Conservation (phyloP, 23 red algal genomes). For the Gracilaria vermiculophylla region DNA sequence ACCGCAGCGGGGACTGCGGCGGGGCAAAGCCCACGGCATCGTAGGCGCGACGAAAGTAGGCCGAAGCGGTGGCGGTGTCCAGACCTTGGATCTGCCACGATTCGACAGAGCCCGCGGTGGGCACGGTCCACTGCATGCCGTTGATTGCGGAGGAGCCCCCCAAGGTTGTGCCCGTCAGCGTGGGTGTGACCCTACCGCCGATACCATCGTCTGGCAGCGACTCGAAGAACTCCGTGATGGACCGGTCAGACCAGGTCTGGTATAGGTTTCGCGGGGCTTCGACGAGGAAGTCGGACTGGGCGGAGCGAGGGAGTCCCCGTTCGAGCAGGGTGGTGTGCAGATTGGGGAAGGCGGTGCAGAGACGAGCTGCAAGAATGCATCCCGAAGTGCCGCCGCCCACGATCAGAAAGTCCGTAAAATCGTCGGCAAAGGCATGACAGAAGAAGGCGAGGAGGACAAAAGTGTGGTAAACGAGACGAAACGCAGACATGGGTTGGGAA, state of each 20-base stretch:
- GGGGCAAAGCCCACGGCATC: conserved; percentile 1
- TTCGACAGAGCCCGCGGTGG: background rate
- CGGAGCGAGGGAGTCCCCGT: conserved; percentile 31
- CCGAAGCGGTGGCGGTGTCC: background rate
- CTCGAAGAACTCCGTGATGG: conserved; percentile 21
- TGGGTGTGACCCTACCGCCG: background rate
- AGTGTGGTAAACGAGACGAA: background rate
- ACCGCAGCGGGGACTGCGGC: background rate
- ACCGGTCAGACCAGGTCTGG: conserved; percentile 22
- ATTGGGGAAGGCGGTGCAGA: conserved; percentile 46
- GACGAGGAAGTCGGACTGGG: conserved; percentile 33
- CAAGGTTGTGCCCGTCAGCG: conserved; percentile 39
- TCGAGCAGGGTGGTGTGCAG: conserved; percentile 32
- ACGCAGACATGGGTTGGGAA: background rate
- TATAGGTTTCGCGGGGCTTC: conserved; percentile 11
- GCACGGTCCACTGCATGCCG: conserved; percentile 57
- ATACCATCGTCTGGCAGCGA: conserved; percentile 16
- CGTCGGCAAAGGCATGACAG: background rate
- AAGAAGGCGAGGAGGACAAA: background rate
- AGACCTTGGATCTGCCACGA: conserved; percentile 43
- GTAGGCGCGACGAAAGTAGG: conserved; percentile 30
- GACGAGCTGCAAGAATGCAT: conserved; percentile 55
- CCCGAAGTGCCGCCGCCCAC: conserved; percentile 69
- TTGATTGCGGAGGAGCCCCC: conserved; percentile 71
- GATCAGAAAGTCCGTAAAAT: conserved; percentile 50